Conservation (phyloP, 164 flowering plant genomes). For the Platanus orientalis region DNA sequence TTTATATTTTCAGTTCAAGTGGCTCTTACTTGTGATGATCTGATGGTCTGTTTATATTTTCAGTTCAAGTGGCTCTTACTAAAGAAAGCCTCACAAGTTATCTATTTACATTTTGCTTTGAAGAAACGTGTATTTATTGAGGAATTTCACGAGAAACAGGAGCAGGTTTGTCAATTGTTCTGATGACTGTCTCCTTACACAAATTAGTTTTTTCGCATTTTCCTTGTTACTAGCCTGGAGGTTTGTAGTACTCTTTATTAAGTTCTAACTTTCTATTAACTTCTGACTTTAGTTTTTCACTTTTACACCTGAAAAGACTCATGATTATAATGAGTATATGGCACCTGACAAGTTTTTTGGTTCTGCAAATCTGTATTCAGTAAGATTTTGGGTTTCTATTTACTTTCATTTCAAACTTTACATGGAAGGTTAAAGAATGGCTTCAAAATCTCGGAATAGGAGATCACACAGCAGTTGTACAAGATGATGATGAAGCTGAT, state of each 20-base stretch:
- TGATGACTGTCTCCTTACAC: background rate
- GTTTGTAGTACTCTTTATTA: background rate
- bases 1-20: conserved; percentile 48
- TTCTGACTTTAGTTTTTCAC: too few relatives aligned
- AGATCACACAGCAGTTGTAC: conserved; percentile 65
- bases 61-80: conserved; percentile 67
- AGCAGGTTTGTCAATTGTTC: conserved; percentile 42
- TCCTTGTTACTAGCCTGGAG: conserved; percentile 14
- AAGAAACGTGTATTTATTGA: conserved; percentile 69
- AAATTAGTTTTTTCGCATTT: background rate
- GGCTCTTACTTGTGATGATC: conserved; percentile 32
- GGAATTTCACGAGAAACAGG: conserved; percentile 81
- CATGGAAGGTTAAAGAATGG: conserved; percentile 94
- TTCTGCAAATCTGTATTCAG: background rate
- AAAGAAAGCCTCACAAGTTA: conserved; percentile 79
- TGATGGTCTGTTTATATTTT: conserved; percentile 13
- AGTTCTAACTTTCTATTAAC: too few relatives aligned
- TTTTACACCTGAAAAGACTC: too few relatives aligned
- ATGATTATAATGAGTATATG: too few relatives aligned
- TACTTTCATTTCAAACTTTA: conserved; percentile 1
- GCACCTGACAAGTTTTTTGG: too few relatives aligned
- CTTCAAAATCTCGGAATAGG: conserved; percentile 97
- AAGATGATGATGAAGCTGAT: conserved; percentile 84
- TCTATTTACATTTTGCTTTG: conserved; percentile 65
- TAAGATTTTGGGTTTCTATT: background rate